A percentile compares a stretch with the other conserved stretches of the same genome.
Conservation (phyloP, 805 yeast species). For the Candida multigemmis region DNA sequence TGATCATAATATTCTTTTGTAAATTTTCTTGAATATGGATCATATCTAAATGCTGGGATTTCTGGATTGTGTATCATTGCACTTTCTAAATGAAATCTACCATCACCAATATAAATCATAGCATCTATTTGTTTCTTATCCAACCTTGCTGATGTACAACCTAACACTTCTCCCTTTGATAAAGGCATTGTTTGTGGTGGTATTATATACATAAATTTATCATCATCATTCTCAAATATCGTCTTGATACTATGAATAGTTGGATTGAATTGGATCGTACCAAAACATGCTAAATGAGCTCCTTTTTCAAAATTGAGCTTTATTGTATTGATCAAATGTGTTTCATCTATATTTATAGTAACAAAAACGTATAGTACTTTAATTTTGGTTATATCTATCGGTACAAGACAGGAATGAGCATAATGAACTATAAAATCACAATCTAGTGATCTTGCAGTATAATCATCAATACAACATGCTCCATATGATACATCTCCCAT, state of each 20-base stretch:
- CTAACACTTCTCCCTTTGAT: conserved; percentile 92
- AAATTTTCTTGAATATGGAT: conserved; percentile 88
- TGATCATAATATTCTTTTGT: conserved; percentile 87
- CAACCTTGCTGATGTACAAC: conserved; percentile 87
- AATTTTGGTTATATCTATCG: conserved; percentile 83
- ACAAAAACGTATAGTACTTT: conserved; percentile 94
- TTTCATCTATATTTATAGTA: conserved; percentile 80
- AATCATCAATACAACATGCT: conserved; percentile 97
- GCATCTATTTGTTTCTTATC: conserved; percentile 59
- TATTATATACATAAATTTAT: conserved; percentile 47
- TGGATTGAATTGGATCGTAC: conserved; percentile 96
- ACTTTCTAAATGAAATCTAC: conserved; percentile 88
- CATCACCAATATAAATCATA: conserved; percentile 92
- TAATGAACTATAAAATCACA: conserved; percentile 95
- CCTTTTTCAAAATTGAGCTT: conserved; percentile 59
- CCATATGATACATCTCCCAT: conserved; percentile 99
- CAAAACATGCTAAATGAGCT: conserved; percentile 71
- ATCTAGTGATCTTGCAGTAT: conserved; percentile 82
- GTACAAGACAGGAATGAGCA: conserved; percentile 95
- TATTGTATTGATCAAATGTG: conserved; percentile 71
- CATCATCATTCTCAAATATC: conserved; percentile 42
- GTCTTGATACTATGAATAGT: conserved; percentile 73
- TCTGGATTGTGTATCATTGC: conserved; percentile 97
- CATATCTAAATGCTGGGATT: conserved; percentile 87
- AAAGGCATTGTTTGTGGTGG: conserved; percentile 92